phyloP scores from a whole-genome alignment of 2,329 filamentous ascomycete species.

The Curvularia sp. region DNA sequence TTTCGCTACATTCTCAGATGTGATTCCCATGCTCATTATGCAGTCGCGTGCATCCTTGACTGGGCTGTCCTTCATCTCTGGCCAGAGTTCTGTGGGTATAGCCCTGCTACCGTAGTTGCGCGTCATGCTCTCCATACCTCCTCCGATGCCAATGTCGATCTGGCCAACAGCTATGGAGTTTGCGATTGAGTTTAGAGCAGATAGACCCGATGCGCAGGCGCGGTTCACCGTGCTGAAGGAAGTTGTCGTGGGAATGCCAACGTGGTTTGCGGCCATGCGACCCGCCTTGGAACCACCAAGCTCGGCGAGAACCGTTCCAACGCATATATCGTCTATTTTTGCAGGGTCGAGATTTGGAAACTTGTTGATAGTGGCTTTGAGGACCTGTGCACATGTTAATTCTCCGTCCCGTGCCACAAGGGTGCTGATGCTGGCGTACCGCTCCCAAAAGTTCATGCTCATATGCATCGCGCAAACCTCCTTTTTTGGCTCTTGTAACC shows the following conservation, averaged over 20 bases:
- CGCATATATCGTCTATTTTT: slow-evolving; percentile 78
- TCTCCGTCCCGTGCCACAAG: slow-evolving; percentile 51
- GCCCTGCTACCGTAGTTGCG: slow-evolving; percentile 84
- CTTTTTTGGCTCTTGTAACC: slow-evolving; percentile 82
- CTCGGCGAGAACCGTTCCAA: slow-evolving; percentile 89
- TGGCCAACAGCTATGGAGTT: slow-evolving; percentile 77
- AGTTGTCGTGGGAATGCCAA: slow-evolving; percentile 75
- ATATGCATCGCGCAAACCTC: slow-evolving; percentile 84
- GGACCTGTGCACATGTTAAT: slow-evolving; percentile 50
- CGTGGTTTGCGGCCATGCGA: slow-evolving; percentile 88
- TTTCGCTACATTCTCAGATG: slow-evolving; percentile 84
- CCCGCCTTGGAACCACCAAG: slow-evolving; percentile 90
- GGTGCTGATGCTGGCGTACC: slow-evolving; percentile 48
- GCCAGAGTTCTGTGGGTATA: slow-evolving; percentile 85
- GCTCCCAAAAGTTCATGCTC: slow-evolving; percentile 84
- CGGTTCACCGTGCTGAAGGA: slow-evolving; percentile 88
- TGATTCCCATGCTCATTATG: slow-evolving; percentile 93
- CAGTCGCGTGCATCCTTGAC: slow-evolving; percentile 80
- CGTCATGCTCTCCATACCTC: slow-evolving; percentile 97
- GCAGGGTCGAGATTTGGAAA: slow-evolving; percentile 75
- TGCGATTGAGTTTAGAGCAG: slow-evolving; percentile 76
- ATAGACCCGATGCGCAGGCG: slow-evolving; percentile 80
- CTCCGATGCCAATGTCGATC: slow-evolving; percentile 78
- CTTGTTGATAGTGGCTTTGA: slow-evolving; percentile 72
- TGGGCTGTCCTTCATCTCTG: slow-evolving; percentile 68